Evolutionary conservation across 2,329 filamentous ascomycete genomes (phyloP), one percentile per base, ranked within the genome.

Genomic region (Proliferodiscus dingleyae): DNA sequence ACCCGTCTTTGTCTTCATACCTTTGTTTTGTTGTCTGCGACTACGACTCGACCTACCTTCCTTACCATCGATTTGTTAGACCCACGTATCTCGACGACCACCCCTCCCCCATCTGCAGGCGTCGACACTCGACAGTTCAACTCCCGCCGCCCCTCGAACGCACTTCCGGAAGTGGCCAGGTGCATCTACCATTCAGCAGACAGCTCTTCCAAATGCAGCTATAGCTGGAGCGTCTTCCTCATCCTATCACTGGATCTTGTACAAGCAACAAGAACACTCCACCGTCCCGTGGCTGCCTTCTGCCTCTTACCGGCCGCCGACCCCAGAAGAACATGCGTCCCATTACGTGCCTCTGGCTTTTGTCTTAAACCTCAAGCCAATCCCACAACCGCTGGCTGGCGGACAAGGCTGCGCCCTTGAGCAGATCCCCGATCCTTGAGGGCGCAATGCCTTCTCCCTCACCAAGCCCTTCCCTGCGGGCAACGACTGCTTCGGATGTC

Each of bases 261-360:
- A 33, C 32, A 21, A 40, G 28, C 37, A 37, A 41, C 37, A 33
- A 40, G 29, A 19, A 16, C 24, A 41, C 40, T 41, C 49, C 13
- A 40, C 45, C 38, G 9, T 15, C 33, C 39, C 43, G 44, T 37
- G 26, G n/a, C 45, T 37, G 19, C 18, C 8, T 16, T 19, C 11
- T 36, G 9, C 19, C 19, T 19, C 19, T n/a, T n/a, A 19, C 34
- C 19, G 18, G 18, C 34, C 34, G 19, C 19, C 11, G 7, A 15
- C 16, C 43, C 19, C 36, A 39, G 41, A 50, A 55, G 50, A 51
- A 58, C 44, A 60, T 60, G 58, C 58, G 46, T 54, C 53, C 58
- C 44, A 55, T 52, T 41, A 56, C 48, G 34, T 43, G 47, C 43
- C 48, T 26, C 43, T 51, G 43, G 50, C 50, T 47, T 50, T 52